phyloP scores from a whole-genome alignment of 2,329 filamentous ascomycete species.

The Paraconiothyrium brasiliense region DNA sequence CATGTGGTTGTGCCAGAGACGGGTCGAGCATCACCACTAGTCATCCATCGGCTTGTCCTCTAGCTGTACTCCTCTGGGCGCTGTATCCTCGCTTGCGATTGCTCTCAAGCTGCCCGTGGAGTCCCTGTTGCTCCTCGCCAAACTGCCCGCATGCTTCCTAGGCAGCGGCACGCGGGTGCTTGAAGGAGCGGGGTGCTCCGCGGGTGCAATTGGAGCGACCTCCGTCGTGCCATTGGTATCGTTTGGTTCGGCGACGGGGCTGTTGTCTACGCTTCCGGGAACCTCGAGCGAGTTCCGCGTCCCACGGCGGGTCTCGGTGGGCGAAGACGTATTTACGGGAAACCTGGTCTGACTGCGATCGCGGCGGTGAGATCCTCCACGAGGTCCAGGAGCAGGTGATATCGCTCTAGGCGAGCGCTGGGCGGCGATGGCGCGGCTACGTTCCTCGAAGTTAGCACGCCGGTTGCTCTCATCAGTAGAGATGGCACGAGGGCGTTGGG shows the following conservation, averaged over 20 bases:
- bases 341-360: conserved; percentile 86
- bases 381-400: conserved; percentile 72
- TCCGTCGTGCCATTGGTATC: conserved; percentile 50
- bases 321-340: conserved; percentile 72
- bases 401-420: conserved; percentile 72
- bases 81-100: conserved; percentile 40
- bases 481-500: conserved; percentile 80
- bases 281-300: conserved; percentile 80
- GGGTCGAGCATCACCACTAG: conserved; percentile 49
- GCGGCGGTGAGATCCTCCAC: conserved; percentile 62
- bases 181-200: conserved; percentile 44
- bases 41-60: conserved; percentile 83
- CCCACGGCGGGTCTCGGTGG: conserved; percentile 62
- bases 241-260: conserved; percentile 46
- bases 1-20: background rate
- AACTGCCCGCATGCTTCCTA: conserved; percentile 47
- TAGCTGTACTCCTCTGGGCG: conserved; percentile 68
- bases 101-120: conserved; percentile 52
- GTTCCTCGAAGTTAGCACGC: conserved; percentile 91
- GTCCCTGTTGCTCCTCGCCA: conserved; percentile 48
- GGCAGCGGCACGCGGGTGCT: conserved; percentile 47
- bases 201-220: conserved; percentile 19
- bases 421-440: conserved; percentile 79
- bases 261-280: conserved; percentile 66
- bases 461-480: conserved; percentile 96